Base-by-base conservation (phyloP, 352 stramenopile species). In the Plasmopara viticola region DNA sequence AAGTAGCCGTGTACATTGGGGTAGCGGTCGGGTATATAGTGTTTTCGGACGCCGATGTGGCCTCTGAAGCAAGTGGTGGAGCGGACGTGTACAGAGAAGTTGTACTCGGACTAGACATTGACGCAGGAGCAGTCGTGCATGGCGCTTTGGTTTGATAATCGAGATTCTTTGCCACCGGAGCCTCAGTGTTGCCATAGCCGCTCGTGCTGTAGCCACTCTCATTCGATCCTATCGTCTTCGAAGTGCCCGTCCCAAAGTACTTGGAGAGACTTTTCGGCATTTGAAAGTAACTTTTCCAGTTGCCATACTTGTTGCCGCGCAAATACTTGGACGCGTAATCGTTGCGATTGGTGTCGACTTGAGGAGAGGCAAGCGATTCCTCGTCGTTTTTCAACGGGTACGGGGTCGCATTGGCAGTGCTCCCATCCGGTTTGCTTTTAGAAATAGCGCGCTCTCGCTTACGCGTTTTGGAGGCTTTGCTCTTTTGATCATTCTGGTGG, bases 261-360 rank as follows among this genome's bases (percentile, higher is more conserved):
- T 35, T 35, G 2, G 31, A 35, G 31, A 8, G 7, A 35, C 6
- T 35, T 12, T 35, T 12, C 6, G 31, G 31, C 31, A 35, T 8
- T 12, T 35, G 31, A 35, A 35, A 35, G 5, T 35, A 35, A 30
- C 38, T 34, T 8, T 53, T 14, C 9, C 29, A 43, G 38, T 18
- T 28, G 17, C 29, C 20, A 48, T 62, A 62, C 42, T 29, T 52
- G 38, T 54, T 66, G 33, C 58, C 58, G 0, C 58, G 58, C 13
- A 66, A 43, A 31, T 48, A 15, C 38, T 58, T 62, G 12, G 52
- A 54, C 41, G 58, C 46, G 53, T 62, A 55, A 17, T 59, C 47
- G 38, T 52, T 35, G 31, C 5, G 31, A 35, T 35, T 12, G 5
- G 4, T 12, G 17, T 39, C 25, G 15, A 9, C 33, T 18, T 54